Percentiles rank a stretch among this genome's conserved stretches.
Conservation (phyloP, 169 alveolate species). For the Eimeria acervulina region DNA sequence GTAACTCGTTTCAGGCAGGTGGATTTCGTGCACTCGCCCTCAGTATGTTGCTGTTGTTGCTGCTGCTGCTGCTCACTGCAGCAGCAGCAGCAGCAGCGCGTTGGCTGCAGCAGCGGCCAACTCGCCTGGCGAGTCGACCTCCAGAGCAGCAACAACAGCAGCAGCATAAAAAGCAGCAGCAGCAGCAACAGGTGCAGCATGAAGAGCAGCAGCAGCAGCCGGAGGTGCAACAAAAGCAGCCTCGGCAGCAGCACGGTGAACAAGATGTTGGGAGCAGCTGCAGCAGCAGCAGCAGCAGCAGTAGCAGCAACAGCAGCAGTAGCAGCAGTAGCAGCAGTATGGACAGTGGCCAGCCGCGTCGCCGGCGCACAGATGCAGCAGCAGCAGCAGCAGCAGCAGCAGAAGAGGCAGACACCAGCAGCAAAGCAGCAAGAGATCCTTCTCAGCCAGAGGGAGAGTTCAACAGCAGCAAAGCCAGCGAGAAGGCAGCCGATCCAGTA, state of each 20-base stretch:
- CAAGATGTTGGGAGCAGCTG: background rate
- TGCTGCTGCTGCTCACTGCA: conserved; percentile 45
- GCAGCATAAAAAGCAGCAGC: conserved; percentile 45
- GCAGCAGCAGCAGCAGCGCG: conserved; percentile 28
- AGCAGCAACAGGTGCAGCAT: background rate
- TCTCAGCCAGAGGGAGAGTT: background rate
- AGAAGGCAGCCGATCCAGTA: too few relatives aligned
- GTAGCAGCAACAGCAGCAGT: too few relatives aligned
- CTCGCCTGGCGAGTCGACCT: background rate
- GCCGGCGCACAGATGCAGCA: too few relatives aligned
- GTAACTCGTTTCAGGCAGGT: background rate
- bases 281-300: conserved; percentile 8
- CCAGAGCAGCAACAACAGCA: too few relatives aligned
- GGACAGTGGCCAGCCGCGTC: too few relatives aligned
- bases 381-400: too few relatives aligned
- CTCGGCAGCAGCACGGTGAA: background rate
- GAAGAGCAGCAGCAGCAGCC: too few relatives aligned
- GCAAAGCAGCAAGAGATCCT: background rate
- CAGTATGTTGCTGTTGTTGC: conserved; percentile 29
- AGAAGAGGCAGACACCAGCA: conserved; percentile 29
- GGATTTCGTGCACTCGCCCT: background rate
- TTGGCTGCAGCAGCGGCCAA: conserved; percentile 16
- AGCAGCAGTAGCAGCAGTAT: background rate
- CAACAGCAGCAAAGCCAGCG: background rate
- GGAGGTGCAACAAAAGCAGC: conserved; percentile 31